Percentiles rank a stretch among this genome's conserved stretches.
Conservation (phyloP, 2,329 filamentous ascomycete genomes). For the Hymenoscyphus repandus region DNA sequence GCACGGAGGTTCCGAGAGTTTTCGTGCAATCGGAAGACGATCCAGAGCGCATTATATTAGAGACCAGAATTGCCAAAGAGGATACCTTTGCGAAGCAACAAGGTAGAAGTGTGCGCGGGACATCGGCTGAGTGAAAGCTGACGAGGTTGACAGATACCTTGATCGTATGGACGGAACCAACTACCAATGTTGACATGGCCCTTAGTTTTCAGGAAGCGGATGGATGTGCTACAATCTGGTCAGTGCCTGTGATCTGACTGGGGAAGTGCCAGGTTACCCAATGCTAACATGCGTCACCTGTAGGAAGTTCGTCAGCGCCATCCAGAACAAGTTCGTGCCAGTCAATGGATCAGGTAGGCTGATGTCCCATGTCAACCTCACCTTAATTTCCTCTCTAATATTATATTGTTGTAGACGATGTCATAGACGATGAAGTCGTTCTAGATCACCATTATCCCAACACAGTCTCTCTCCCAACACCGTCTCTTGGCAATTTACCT, state of each 20-base stretch:
- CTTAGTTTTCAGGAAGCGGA: conserved; percentile 97
- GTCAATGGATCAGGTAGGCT: conserved; percentile 53
- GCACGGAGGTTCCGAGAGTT: conserved; percentile 77
- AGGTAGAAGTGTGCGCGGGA: conserved; percentile 48
- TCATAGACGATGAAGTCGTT: conserved; percentile 76
- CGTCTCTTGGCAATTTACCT: conserved; percentile 73
- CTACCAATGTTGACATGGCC: conserved; percentile 88
- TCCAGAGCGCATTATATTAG: conserved; percentile 73
- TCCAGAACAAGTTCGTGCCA: conserved; percentile 40
- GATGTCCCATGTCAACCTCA: neutral
- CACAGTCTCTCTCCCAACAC: conserved; percentile 68
- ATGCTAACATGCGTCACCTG: conserved; percentile 8
- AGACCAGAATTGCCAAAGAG: conserved; percentile 86
- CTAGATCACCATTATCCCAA: conserved; percentile 61
- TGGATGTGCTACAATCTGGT: conserved; percentile 91
- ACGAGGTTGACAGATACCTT: conserved; percentile 65
- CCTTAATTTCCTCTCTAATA: neutral
- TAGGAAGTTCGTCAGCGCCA: conserved; percentile 86
- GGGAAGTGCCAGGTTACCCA: neutral
- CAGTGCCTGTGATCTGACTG: conserved; percentile 27
- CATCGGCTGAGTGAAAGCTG: conserved; percentile 26
- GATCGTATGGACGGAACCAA: conserved; percentile 92
- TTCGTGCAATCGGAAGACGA: conserved; percentile 92
- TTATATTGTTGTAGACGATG: conserved; percentile 58
- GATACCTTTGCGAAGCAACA: conserved; percentile 98